These are phyloP conservation scores for Cladophialophora chaetospira DNA, from an alignment of 2,329 filamentous ascomycete genomes.

Conservation along the genomic window DNA sequence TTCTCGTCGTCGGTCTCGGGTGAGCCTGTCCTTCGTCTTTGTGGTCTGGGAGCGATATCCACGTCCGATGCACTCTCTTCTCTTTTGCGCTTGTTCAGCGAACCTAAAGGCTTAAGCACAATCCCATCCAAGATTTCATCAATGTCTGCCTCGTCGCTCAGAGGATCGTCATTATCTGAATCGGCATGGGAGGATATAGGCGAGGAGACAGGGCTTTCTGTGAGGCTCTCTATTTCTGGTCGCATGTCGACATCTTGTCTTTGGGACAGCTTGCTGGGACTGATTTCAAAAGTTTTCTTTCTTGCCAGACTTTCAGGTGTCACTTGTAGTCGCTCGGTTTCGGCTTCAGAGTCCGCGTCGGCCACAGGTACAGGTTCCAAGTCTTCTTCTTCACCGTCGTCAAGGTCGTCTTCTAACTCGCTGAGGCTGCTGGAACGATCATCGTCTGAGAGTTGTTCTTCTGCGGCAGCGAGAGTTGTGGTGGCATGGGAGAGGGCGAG, in stretches of 20 bases:
- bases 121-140: slow-evolving; percentile 29
- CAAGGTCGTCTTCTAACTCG: slow-evolving; percentile 81
- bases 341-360: slow-evolving; percentile 77
- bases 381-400: slow-evolving; percentile 31
- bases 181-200: slow-evolving; percentile 31
- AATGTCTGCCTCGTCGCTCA: slow-evolving; percentile 30
- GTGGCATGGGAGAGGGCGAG: slow-evolving; percentile 41
- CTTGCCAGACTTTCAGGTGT: slow-evolving; percentile 69
- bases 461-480: slow-evolving; percentile 39
- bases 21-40: slow-evolving; percentile 40
- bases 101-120: slow-evolving; percentile 4
- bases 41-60: slow-evolving; percentile 37
- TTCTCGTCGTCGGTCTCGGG: slow-evolving; percentile 41
- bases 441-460: slow-evolving; percentile 59
- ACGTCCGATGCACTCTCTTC: slow-evolving; percentile 27
- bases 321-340: slow-evolving; percentile 88
- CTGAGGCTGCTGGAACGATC: slow-evolving; percentile 87
- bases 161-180: slow-evolving; percentile 26
- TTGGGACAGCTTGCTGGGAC: slow-evolving; percentile 75
- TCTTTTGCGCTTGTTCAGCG: slow-evolving; percentile 41
- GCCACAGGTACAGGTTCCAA: slow-evolving; percentile 47
- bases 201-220: slow-evolving; percentile 37
- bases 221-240: slow-evolving; percentile 39
- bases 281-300: slow-evolving; percentile 64
- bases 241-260: slow-evolving; percentile 31